Evolutionary conservation across 129 eudicot genomes (phyloP), one percentile per base, ranked within the genome.

Genomic region (Saussurea involucrata): DNA sequence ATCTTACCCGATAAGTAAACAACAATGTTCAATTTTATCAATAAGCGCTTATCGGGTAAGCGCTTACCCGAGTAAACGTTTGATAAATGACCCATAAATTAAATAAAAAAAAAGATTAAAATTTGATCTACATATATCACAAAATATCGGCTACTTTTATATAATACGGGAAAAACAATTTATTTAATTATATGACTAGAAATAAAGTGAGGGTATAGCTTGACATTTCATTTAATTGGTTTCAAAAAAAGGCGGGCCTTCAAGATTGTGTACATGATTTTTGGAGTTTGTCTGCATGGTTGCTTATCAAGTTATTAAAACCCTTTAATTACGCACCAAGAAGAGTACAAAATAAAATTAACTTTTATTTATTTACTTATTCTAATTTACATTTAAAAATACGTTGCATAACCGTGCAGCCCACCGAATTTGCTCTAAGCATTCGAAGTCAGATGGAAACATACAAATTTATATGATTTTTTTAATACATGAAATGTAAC

Each of bases 281-380:
- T 78, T 69, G 76, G 71, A 61, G 70, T 36, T 78, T 61, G 70
- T 70, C 75, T 29, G 61, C 10, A 40, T 69, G 76, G 27, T 78
- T 71, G 82, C 55, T 71, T 37, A 71, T 29, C 82, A 78, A 78
- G 82, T 53, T 69, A 70, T 37, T 18, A 36, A 37, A 49, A 71
- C 15, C 32, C 82, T 71, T 71, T 61, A 61, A 63, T 78, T 72
- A 32, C 44, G 44, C 72, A 63, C 36, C 82, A 78, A 71, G 82
- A 78, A 78, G 61, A 28, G 72, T 78, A 40, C 12, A 78, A 40
- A 13, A 11, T 37, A 10, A 28, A 70, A 6, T 37, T 6, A 31
- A 61, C 46, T 11, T 33, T 17, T n/a, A 32, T 22, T 58, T n/a
- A n/a, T 36, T 24, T 40, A 24, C 22, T 68, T 73, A 4, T 8